Conservation (phyloP, 805 yeast species). For the Saccharomycopsis sp. region DNA sequence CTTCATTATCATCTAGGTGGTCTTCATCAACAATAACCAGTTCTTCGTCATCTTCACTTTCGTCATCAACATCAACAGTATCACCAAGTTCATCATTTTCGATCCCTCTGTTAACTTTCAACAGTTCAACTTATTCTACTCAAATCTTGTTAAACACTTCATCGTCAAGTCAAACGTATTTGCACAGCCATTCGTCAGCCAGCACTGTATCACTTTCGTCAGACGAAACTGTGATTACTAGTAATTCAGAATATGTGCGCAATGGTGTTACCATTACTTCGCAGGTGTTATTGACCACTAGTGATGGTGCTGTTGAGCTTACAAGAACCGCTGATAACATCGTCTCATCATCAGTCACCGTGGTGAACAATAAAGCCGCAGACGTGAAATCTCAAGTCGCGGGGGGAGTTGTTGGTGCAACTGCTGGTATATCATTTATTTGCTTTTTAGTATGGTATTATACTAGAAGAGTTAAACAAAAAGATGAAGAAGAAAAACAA, state of each 20-base stretch:
- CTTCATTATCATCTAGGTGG: neutral
- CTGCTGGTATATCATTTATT: conserved; percentile 20
- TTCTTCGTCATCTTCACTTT: conserved; percentile 3
- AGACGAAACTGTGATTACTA: conserved; percentile 12
- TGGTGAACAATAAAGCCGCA: conserved; percentile 10
- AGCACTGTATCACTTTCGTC: conserved; percentile 12
- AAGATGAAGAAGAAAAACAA: conserved; percentile 22
- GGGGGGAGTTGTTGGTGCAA: conserved; percentile 22
- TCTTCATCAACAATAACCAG: neutral
- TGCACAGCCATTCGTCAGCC: conserved; percentile 12
- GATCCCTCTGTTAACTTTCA: neutral
- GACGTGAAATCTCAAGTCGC: conserved; percentile 16
- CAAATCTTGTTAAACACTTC: conserved; percentile 21
- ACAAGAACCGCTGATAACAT: conserved; percentile 16
- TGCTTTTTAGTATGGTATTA: conserved; percentile 21
- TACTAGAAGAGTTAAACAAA: conserved; percentile 20
- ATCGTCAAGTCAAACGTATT: neutral
- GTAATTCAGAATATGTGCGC: conserved; percentile 16
- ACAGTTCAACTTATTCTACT: conserved; percentile 12
- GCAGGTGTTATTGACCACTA: conserved; percentile 13
- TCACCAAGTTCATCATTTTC: conserved; percentile 11
- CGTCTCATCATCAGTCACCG: conserved; percentile 19
- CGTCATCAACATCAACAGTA: conserved; percentile 5
- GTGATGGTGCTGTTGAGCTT: conserved; percentile 12
- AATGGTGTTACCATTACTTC: conserved; percentile 20